Evolutionary conservation across 768 basidiomycete species (phyloP), one percentile per base, ranked within the genome.

Genomic region (Baorangia bicolor): DNA sequence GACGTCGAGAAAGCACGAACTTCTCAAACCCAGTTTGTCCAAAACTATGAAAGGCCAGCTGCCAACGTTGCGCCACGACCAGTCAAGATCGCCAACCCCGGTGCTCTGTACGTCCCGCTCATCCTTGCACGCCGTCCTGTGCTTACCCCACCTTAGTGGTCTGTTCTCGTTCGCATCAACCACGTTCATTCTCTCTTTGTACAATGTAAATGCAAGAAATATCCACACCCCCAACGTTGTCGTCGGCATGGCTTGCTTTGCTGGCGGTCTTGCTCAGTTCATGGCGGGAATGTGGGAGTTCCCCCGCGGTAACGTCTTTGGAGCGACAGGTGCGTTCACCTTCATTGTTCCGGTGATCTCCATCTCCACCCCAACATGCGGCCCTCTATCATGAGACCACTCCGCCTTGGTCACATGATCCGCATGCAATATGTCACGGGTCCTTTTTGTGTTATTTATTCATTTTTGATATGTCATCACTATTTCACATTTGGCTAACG

Each of bases 261-360:
- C 83, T 58, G 94, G 93, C 59, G 94, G 94, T 56, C 84, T 94
- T 31, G 86, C 80, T 13, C 94, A 95, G 68, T 77, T 95, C 43
- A 74, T 94, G 37, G 93, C 92, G 30, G 94, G 94, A 39, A 92
- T 94, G 87, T 93, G 91, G 91, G 86, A 87, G 71, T 87, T 86
- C 73, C 81, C 84, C 16, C 73, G 79, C 31, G 85, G 85, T 1
- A 90, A 92, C 60, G 75, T 74, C 0, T 90, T 91, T 58, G 87
- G 85, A 61, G 88, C 81, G 12, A 85, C 88, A 28, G 87, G 88
- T 88, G 38, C 71, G 86, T 57, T 31, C 16, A 8, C 6, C 2
- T 2, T 27, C 5, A 27, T 34, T 25, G 5, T 20, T 18, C 4
- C 12, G 16, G 20, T 14, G 28, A 44, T 21, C 23, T n/a, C 37